Evolutionary conservation across 306 rosid genomes (phyloP).

Genomic region (Cucumis melo): DNA sequence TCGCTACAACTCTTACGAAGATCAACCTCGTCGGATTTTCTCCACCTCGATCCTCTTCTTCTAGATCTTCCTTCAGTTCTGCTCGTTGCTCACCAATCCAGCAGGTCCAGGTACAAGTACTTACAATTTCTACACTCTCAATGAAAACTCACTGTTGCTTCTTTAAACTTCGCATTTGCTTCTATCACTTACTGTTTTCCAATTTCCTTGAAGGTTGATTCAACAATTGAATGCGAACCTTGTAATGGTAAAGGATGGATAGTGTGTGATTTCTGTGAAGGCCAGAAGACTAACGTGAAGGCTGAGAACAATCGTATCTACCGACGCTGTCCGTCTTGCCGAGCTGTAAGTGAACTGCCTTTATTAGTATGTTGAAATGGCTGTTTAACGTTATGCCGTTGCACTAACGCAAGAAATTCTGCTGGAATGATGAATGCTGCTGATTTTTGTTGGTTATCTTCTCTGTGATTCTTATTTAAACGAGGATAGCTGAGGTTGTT

Average conservation of each 20-base stretch:
- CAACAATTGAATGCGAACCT: constrained; percentile 49
- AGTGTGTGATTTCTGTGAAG: constrained; percentile 65
- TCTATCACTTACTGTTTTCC: constrained; percentile 14
- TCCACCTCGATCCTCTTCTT: background rate
- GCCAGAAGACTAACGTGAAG: constrained; percentile 71
- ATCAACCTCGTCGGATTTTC: background rate
- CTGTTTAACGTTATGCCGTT: background rate
- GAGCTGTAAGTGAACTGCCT: constrained; percentile 46
- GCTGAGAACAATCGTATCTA: constrained; percentile 56
- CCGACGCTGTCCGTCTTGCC: constrained; percentile 84
- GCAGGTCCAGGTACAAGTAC: constrained; percentile 31
- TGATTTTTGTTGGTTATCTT: background rate
- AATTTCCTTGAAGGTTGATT: constrained; percentile 30
- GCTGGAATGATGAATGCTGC: background rate
- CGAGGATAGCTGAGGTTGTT: background rate
- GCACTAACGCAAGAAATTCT: background rate
- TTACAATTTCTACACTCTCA: background rate
- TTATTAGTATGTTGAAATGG: background rate
- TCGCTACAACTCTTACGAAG: constrained; percentile 8
- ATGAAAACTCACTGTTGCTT: background rate
- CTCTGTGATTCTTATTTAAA: background rate
- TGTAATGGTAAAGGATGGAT: constrained; percentile 85
- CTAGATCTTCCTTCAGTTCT: constrained; percentile 18
- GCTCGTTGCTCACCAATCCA: constrained; percentile 26
- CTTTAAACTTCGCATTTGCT: background rate